Evolutionary conservation across 495 filamentous ascomycete genomes (phyloP).

Genomic region (Penicillium ucsense): DNA sequence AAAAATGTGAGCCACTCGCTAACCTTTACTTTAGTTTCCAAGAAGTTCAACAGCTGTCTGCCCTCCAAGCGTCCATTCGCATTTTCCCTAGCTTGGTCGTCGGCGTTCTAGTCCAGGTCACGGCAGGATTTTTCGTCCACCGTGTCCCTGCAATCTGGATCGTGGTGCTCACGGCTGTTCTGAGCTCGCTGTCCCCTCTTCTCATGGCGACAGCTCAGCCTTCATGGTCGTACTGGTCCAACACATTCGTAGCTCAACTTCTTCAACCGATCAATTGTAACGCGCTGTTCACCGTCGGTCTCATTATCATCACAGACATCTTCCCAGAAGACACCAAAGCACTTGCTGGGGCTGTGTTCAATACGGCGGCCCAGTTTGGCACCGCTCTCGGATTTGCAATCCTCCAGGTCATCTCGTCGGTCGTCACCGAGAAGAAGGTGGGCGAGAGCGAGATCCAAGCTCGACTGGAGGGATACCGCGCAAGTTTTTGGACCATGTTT

Average conservation of each 20-base stretch:
- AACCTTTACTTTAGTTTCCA: constrained; percentile 27
- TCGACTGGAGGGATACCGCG: constrained; percentile 1
- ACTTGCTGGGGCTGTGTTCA: constrained; percentile 1
- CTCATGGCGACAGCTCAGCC: constrained; percentile 20
- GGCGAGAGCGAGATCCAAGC: neutral
- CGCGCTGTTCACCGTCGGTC: constrained; percentile 41
- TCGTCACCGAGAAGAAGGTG: constrained; percentile 1
- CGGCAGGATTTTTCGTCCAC: constrained; percentile 13
- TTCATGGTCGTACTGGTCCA: constrained; percentile 17
- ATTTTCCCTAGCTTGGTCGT: constrained; percentile 19
- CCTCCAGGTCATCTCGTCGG: constrained; percentile 1
- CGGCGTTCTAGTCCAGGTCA: constrained; percentile 13
- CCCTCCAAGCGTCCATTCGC: constrained; percentile 27
- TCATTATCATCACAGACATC: constrained; percentile 16
- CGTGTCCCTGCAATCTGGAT: constrained; percentile 11
- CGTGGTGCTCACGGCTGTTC: constrained; percentile 5
- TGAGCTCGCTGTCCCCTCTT: constrained; percentile 12
- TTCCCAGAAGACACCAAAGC: constrained; percentile 1
- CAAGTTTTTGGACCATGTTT: constrained; percentile 5
- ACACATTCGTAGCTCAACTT: constrained; percentile 13
- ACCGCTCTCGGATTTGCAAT: constrained; percentile 1
- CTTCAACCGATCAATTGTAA: constrained; percentile 18
- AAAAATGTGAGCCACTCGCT: neutral
- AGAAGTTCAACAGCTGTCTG: constrained; percentile 31
- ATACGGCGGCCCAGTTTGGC: neutral